These are phyloP conservation scores for Euryodendron excelsum DNA, from an alignment of 148 eudicot species.

Conservation along the genomic window DNA sequence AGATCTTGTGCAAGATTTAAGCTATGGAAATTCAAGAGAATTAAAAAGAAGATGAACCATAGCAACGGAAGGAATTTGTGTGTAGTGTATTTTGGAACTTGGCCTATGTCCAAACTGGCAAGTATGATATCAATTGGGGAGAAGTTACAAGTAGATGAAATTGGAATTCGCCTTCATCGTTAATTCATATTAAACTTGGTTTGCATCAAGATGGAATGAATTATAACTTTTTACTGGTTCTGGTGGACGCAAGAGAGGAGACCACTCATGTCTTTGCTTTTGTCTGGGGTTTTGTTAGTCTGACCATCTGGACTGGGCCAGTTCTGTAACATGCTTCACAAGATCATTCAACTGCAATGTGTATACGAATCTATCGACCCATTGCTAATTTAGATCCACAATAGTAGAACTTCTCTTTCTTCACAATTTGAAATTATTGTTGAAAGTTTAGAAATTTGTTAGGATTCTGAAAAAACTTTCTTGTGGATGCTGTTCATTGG, in stretches of 20 bases:
- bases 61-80: background rate
- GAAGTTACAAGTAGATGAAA: background rate
- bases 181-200: background rate
- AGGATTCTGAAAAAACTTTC: background rate
- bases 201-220: background rate
- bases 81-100: background rate
- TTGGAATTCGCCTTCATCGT: background rate
- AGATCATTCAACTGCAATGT: background rate
- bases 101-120: background rate
- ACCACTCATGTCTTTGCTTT: background rate
- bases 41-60: background rate
- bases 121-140: background rate
- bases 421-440: background rate
- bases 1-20: background rate
- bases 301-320: background rate
- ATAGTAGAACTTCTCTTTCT: background rate
- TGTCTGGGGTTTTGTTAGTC: background rate
- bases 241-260: background rate
- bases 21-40: background rate
- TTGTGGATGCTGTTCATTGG: background rate
- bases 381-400: no score
- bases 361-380: no score
- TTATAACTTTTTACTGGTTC: background rate
- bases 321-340: background rate
- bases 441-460: background rate